Percentiles rank a stretch among this genome's conserved stretches.
Conservation (phyloP, 306 rosid species). For the Cajanus cajan region DNA sequence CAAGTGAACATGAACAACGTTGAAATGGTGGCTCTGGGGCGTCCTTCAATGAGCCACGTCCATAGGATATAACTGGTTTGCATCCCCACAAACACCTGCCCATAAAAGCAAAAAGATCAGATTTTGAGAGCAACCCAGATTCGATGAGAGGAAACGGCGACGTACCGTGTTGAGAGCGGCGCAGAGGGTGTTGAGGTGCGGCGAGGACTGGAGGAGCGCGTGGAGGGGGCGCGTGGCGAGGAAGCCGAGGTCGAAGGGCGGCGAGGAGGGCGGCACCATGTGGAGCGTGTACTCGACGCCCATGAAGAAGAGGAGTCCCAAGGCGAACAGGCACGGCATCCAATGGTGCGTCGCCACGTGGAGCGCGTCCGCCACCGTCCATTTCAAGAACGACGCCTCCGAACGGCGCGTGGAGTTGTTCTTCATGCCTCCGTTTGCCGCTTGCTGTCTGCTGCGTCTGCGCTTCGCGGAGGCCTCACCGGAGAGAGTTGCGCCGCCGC, state of each 20-base stretch:
- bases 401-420: constrained; percentile 1
- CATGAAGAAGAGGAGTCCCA: constrained; percentile 79
- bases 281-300: constrained; percentile 93
- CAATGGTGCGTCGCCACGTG: constrained; percentile 75
- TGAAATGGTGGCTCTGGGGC: constrained; percentile 80
- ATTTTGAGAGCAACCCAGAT: constrained; percentile 20
- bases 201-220: constrained; percentile 57
- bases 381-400: constrained; percentile 57
- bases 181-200: constrained; percentile 61
- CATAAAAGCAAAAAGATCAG: background rate
- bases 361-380: constrained; percentile 58
- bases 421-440: background rate
- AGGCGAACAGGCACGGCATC: constrained; percentile 70
- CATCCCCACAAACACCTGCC: constrained; percentile 84
- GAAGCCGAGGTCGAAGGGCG: constrained; percentile 88
- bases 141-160: background rate
- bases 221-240: constrained; percentile 63
- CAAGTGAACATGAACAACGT: constrained; percentile 92
- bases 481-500: background rate
- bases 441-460: constrained; percentile 16
- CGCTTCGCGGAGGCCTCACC: constrained; percentile 34
- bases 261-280: constrained; percentile 80
- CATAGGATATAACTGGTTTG: constrained; percentile 81
- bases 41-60: constrained; percentile 90
- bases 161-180: constrained; percentile 80